Percentiles rank a stretch among this genome's conserved stretches.
These are phyloP conservation scores for Immersiporthe knoxdaviesiana DNA, from an alignment of 2,329 filamentous ascomycete genomes.

Conservation along the genomic window DNA sequence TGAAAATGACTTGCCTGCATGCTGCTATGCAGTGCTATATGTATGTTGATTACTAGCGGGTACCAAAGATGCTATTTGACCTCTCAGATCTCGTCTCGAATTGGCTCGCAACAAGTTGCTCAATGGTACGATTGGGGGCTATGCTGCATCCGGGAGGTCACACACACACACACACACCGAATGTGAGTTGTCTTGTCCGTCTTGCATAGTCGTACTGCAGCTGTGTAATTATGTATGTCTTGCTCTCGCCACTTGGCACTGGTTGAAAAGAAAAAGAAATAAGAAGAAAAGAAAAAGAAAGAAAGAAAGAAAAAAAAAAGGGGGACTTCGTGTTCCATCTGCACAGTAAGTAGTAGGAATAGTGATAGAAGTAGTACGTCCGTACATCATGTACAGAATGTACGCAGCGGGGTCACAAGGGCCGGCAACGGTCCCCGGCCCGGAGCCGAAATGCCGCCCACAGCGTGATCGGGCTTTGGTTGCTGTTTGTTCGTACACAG, in stretches of 20 bases:
- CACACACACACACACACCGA: neutral
- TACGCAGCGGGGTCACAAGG: neutral
- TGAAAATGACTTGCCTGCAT: neutral
- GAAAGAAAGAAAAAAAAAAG: too few species aligned
- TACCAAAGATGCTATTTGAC: slow-evolving; percentile 1
- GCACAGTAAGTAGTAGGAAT: too few species aligned
- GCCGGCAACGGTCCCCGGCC: slow-evolving; percentile 3
- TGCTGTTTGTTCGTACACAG: neutral
- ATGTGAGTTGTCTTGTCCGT: neutral
- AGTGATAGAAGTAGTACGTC: neutral
- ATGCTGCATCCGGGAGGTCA: neutral
- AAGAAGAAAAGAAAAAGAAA: too few species aligned
- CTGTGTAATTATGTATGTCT: neutral
- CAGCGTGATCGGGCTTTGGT: slow-evolving; percentile 2
- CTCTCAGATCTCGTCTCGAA: neutral
- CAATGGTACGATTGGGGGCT: neutral
- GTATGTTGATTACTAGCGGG: neutral
- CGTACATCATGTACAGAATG: neutral
- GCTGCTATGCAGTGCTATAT: neutral
- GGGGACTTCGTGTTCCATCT: too few species aligned
- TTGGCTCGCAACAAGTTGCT: neutral
- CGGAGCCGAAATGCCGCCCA: slow-evolving; percentile 5
- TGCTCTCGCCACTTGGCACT: neutral
- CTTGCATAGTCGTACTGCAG: neutral
- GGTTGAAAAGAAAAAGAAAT: neutral